Conservation (phyloP, 2,329 filamentous ascomycete species). For the Lasiodiplodia sp. region DNA sequence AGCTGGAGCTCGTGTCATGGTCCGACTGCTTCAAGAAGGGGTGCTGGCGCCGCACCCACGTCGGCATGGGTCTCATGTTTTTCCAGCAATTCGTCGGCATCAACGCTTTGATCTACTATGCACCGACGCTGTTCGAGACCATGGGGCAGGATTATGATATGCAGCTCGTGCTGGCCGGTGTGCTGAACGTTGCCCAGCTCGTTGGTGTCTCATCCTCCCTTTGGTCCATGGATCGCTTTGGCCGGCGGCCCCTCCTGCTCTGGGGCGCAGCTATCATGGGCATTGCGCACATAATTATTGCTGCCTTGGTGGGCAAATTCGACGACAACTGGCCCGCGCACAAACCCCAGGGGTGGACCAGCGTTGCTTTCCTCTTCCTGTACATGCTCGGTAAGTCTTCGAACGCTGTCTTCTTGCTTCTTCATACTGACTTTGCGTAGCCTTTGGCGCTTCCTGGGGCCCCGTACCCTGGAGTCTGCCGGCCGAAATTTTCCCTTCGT, state of each 20-base stretch:
- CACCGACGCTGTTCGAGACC: conserved; percentile 53
- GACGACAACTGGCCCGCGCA: conserved; percentile 60
- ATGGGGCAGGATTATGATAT: conserved; percentile 48
- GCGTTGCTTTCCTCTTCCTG: conserved; percentile 66
- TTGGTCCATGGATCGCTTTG: conserved; percentile 54
- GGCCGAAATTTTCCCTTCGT: conserved; percentile 69
- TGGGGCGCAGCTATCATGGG: conserved; percentile 56
- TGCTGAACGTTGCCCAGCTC: conserved; percentile 53
- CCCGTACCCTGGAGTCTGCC: conserved; percentile 58
- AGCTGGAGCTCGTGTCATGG: conserved; percentile 57
- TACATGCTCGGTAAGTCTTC: conserved; percentile 58
- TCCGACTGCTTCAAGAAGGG: conserved; percentile 56
- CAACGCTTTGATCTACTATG: conserved; percentile 59
- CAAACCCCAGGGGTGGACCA: conserved; percentile 60
- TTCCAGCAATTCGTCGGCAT: conserved; percentile 55
- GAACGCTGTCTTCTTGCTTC: neutral
- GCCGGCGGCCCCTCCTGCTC: conserved; percentile 50
- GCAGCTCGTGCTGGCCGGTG: conserved; percentile 48
- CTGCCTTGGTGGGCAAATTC: conserved; percentile 62
- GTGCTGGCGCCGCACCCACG: conserved; percentile 52
- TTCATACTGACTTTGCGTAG: conserved; percentile 32
- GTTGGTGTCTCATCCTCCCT: conserved; percentile 50
- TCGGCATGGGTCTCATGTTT: conserved; percentile 52
- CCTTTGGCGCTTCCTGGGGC: conserved; percentile 67
- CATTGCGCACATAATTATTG: conserved; percentile 58